phyloP scores from a whole-genome alignment of 371 early-diverging fungal genomes.

The Mucor irregularis region DNA sequence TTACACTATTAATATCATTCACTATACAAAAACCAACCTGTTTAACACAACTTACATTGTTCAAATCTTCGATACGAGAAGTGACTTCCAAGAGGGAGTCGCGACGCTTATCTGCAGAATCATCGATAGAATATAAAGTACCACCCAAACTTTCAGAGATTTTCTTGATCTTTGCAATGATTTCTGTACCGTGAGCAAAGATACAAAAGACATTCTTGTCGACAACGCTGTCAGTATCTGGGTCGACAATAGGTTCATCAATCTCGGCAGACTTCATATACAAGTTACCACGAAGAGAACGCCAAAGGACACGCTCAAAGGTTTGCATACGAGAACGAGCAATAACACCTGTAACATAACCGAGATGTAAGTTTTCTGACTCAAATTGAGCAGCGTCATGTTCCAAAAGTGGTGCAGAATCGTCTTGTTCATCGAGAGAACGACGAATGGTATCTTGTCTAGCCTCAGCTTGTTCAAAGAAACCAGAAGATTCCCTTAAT shows the following conservation, averaged over 20 bases:
- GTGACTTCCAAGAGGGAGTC: slow-evolving; percentile 76
- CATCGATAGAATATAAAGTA: slow-evolving; percentile 89
- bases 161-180: slow-evolving; percentile 88
- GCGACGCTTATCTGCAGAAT: slow-evolving; percentile 80
- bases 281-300: slow-evolving; percentile 96
- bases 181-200: slow-evolving; percentile 94
- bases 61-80: slow-evolving; percentile 52
- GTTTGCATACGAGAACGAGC: slow-evolving; percentile 81
- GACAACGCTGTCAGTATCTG: slow-evolving; percentile 77
- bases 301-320: slow-evolving; percentile 97
- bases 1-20: too few relatives aligned
- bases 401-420: slow-evolving; percentile 64
- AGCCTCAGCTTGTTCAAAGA: slow-evolving; percentile 72
- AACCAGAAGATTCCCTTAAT: slow-evolving; percentile 81
- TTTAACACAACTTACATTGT: slow-evolving; percentile 48
- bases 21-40: too few relatives aligned
- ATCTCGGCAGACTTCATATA: slow-evolving; percentile 96
- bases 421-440: slow-evolving; percentile 59
- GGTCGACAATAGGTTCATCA: slow-evolving; percentile 88
- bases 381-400: slow-evolving; percentile 55
- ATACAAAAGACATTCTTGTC: slow-evolving; percentile 96
- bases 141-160: slow-evolving; percentile 95
- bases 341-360: slow-evolving; percentile 92
- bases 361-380: slow-evolving; percentile 43
- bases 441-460: slow-evolving; percentile 47